Percentiles rank a stretch among this genome's conserved stretches.
These are phyloP conservation scores for California macrophylla DNA, from an alignment of 441 rosid genomes.

Conservation along the genomic window DNA sequence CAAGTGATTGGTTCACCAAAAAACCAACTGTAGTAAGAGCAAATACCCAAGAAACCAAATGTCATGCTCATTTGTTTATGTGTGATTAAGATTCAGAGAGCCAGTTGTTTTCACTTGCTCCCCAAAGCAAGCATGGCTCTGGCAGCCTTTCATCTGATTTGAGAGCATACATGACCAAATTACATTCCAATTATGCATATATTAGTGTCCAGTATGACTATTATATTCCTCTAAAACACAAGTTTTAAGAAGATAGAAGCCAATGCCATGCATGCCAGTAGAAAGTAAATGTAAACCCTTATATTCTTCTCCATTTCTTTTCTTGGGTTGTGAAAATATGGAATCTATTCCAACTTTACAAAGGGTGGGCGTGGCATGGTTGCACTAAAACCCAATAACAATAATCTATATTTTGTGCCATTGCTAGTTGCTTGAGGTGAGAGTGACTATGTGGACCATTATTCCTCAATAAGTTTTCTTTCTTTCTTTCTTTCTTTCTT, in stretches of 20 bases:
- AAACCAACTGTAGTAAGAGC: too few species aligned
- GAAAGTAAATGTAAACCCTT: too few species aligned
- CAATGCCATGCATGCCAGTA: background rate
- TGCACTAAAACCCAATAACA: background rate
- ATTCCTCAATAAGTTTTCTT: slow-evolving; percentile 21
- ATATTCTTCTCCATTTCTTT: background rate
- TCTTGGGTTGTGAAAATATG: background rate
- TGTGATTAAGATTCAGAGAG: background rate
- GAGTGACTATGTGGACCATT: slow-evolving; percentile 34
- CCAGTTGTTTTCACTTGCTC: background rate
- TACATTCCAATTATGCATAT: background rate
- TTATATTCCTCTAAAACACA: background rate
- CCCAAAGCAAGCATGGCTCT: background rate
- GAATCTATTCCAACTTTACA: slow-evolving; percentile 1
- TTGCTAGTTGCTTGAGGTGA: slow-evolving; percentile 15
- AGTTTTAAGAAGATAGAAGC: background rate
- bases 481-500: too few species aligned
- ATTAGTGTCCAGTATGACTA: background rate
- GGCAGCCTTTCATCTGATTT: too few species aligned
- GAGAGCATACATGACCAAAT: background rate
- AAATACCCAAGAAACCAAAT: background rate
- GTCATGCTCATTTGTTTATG: background rate
- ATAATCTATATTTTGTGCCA: background rate
- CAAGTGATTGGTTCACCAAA: background rate
- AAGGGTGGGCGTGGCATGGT: background rate